phyloP scores from a whole-genome alignment of 192 early-diverging fungal species.

The Linnemannia hyalina region DNA sequence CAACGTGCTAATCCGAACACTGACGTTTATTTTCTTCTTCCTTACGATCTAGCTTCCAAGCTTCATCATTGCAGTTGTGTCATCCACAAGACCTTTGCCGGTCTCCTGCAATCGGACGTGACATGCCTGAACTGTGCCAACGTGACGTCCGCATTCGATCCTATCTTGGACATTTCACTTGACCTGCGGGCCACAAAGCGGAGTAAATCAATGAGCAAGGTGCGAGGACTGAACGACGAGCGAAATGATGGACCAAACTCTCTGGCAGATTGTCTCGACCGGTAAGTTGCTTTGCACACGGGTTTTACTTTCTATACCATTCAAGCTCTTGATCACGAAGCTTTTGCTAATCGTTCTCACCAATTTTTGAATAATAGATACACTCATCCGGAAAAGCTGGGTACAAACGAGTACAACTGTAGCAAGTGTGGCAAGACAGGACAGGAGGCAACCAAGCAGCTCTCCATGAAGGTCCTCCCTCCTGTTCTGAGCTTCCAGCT shows the following conservation, averaged over 20 bases:
- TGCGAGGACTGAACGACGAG: slow-evolving; percentile 35
- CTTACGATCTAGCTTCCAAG: slow-evolving; percentile 23
- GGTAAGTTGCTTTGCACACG: slow-evolving; percentile 54
- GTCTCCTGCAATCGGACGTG: slow-evolving; percentile 91
- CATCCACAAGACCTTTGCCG: slow-evolving; percentile 92
- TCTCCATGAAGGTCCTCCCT: slow-evolving; percentile 87
- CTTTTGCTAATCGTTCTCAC: not conserved
- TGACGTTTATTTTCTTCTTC: not conserved
- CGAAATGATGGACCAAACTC: slow-evolving; percentile 59
- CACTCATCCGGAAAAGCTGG: slow-evolving; percentile 86
- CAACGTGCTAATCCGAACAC: not conserved
- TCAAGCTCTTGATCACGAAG: not conserved
- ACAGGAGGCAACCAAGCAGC: slow-evolving; percentile 87
- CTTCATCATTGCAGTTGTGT: slow-evolving; percentile 81
- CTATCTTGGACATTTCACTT: slow-evolving; percentile 92
- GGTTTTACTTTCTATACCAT: not conserved
- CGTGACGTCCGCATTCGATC: slow-evolving; percentile 85
- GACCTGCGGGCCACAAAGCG: slow-evolving; percentile 73
- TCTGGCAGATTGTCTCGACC: slow-evolving; percentile 75
- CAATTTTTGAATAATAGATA: slow-evolving; percentile 42
- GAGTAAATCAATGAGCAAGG: slow-evolving; percentile 49
- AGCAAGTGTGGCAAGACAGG: slow-evolving; percentile 70
- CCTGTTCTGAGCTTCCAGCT: slow-evolving; percentile 93
- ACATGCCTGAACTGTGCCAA: slow-evolving; percentile 86
- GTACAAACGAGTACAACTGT: slow-evolving; percentile 76